Percentiles rank a stretch among this genome's conserved stretches.
Evolutionary conservation across 2,329 filamentous ascomycete species (phyloP).

Genomic region (Aureobasidium sp.): DNA sequence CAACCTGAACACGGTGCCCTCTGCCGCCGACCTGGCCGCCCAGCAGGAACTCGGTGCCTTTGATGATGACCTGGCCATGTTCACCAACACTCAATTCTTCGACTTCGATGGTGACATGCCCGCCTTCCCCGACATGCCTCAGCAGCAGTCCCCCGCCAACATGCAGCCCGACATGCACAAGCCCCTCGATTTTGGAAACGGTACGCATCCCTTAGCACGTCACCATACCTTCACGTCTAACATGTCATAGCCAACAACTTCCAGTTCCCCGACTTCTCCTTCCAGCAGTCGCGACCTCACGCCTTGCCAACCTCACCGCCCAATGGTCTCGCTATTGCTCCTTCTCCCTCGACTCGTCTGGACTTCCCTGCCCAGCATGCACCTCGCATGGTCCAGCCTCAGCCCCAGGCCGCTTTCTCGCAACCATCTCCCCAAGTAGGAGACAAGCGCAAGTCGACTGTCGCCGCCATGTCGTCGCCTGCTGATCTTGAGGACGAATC

Average conservation of each 20-base stretch:
- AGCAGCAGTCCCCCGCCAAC: slow-evolving; percentile 9
- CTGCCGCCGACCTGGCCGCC: slow-evolving; percentile 50
- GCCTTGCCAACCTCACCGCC: slow-evolving; percentile 20
- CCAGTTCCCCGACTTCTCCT: slow-evolving; percentile 36
- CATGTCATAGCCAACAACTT: slow-evolving; percentile 28
- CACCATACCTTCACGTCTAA: neutral
- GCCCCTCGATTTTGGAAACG: slow-evolving; percentile 9
- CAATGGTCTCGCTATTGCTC: slow-evolving; percentile 15
- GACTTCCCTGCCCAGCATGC: slow-evolving; percentile 16
- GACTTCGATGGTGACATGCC: slow-evolving; percentile 48
- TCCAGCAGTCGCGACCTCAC: slow-evolving; percentile 14
- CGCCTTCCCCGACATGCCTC: slow-evolving; percentile 7
- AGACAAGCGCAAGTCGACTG: slow-evolving; percentile 39
- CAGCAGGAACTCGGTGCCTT: slow-evolving; percentile 47
- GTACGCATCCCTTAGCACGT: slow-evolving; percentile 24
- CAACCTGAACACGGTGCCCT: slow-evolving; percentile 65
- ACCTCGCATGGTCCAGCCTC: slow-evolving; percentile 10
- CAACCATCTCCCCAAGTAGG: slow-evolving; percentile 19
- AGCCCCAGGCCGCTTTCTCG: slow-evolving; percentile 6
- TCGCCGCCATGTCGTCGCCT: slow-evolving; percentile 22
- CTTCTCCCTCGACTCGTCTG: slow-evolving; percentile 4
- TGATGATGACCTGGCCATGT: slow-evolving; percentile 40
- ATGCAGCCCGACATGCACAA: slow-evolving; percentile 10
- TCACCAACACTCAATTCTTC: slow-evolving; percentile 54
- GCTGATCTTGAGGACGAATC: slow-evolving; percentile 36